phyloP scores from a whole-genome alignment of 2,329 filamentous ascomycete species.

The Penicillium sp. region DNA sequence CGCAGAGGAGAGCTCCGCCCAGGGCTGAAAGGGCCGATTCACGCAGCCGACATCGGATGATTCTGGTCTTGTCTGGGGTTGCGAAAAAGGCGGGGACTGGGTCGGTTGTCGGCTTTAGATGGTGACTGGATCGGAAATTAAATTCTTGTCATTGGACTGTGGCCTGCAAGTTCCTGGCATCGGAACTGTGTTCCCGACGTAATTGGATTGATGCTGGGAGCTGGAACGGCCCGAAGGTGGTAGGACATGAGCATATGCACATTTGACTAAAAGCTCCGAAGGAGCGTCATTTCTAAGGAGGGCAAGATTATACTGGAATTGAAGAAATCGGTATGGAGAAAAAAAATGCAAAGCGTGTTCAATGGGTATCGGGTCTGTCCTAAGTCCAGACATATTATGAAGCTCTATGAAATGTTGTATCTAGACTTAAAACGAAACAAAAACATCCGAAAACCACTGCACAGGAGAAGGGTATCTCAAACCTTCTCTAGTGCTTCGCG shows the following conservation, averaged over 20 bases:
- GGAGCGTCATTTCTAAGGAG: too few species aligned
- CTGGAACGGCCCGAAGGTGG: background rate
- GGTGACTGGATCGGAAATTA: background rate
- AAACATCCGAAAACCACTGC: slow-evolving; percentile 16
- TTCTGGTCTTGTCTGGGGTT: slow-evolving; percentile 4
- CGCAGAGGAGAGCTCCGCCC: background rate
- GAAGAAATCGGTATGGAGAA: background rate
- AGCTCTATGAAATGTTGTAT: slow-evolving; percentile 10
- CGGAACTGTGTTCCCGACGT: slow-evolving; percentile 1
- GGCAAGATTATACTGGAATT: background rate
- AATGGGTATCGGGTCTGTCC: slow-evolving; percentile 18
- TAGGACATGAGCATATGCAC: background rate
- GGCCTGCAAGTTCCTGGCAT: background rate
- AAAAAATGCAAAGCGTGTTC: slow-evolving; percentile 5
- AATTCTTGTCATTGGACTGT: background rate
- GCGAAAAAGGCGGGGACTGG: background rate
- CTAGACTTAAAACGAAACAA: slow-evolving; percentile 3
- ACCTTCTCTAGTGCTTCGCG: slow-evolving; percentile 61
- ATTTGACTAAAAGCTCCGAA: too few species aligned
- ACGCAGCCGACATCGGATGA: slow-evolving; percentile 23
- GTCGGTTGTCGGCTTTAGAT: background rate
- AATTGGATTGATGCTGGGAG: background rate
- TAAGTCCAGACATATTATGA: slow-evolving; percentile 13
- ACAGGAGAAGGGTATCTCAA: slow-evolving; percentile 43
- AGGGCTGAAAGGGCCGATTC: slow-evolving; percentile 21